Conservation (phyloP, 2,329 filamentous ascomycete species). For the Paracoccidioides lutzii region DNA sequence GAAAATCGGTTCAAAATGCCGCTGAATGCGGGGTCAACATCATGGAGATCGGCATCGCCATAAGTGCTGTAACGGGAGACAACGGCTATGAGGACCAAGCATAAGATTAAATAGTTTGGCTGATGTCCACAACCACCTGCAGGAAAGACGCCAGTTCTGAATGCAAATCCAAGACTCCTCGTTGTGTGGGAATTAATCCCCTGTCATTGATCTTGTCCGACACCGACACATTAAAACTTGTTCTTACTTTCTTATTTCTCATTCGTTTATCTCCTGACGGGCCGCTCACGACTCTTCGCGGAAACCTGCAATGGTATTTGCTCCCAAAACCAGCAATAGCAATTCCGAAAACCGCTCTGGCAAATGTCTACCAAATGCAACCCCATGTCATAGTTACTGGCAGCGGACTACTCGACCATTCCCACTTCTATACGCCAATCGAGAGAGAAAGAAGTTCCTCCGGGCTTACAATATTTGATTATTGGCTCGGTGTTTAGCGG, state of each 20-base stretch:
- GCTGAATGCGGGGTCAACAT: background rate
- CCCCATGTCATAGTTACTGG: background rate
- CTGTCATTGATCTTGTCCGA: too few species aligned
- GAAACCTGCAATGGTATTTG: too few species aligned
- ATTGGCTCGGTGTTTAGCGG: background rate
- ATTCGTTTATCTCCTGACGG: too few species aligned
- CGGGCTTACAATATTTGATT: background rate
- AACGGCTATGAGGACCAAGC: background rate
- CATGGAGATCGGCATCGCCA: background rate
- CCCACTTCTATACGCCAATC: background rate
- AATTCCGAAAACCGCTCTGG: background rate
- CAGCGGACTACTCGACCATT: background rate
- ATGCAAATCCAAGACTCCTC: background rate
- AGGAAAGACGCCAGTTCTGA: background rate
- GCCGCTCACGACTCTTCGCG: too few species aligned
- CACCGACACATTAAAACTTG: too few species aligned
- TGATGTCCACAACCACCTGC: background rate
- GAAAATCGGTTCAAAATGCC: background rate
- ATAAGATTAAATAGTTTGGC: background rate
- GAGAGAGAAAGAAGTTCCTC: background rate
- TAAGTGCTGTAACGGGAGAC: too few species aligned
- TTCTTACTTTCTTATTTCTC: too few species aligned
- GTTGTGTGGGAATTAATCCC: background rate
- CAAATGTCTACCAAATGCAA: background rate
- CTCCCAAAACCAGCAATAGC: too few species aligned